Evolutionary conservation across 2,329 filamentous ascomycete species (phyloP).

Genomic region (Stagonosporopsis tanaceti): DNA sequence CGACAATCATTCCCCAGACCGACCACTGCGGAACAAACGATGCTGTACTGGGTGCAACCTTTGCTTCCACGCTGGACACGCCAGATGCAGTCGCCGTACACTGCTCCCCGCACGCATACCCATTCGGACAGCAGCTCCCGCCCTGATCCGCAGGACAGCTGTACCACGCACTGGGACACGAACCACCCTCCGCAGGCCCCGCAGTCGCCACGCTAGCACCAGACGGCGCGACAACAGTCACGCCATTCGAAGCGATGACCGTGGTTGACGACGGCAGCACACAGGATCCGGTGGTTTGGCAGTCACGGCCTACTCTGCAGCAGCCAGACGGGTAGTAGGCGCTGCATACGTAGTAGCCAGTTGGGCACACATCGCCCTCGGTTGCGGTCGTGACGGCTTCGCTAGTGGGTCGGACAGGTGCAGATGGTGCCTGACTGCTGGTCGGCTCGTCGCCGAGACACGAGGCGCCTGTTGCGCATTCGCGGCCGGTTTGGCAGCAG

Average conservation of each 20-base stretch:
- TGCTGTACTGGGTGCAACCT: slow-evolving; percentile 51
- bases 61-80: slow-evolving; percentile 38
- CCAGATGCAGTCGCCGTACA: slow-evolving; percentile 46
- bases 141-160: slow-evolving; percentile 70
- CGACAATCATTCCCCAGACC: slow-evolving; percentile 40
- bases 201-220: slow-evolving; percentile 54
- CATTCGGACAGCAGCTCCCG: slow-evolving; percentile 84
- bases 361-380: slow-evolving; percentile 73
- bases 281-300: slow-evolving; percentile 77
- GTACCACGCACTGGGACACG: slow-evolving; percentile 82
- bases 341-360: slow-evolving; percentile 89
- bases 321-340: slow-evolving; percentile 84
- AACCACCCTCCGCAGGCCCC: slow-evolving; percentile 50
- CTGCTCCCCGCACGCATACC: slow-evolving; percentile 46
- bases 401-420: slow-evolving; percentile 55
- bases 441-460: slow-evolving; percentile 48
- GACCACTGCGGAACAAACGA: slow-evolving; percentile 36
- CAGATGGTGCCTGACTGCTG: slow-evolving; percentile 48
- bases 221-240: slow-evolving; percentile 73
- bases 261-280: slow-evolving; percentile 68
- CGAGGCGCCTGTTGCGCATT: slow-evolving; percentile 51
- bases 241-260: slow-evolving; percentile 69
- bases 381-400: slow-evolving; percentile 64
- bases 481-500: slow-evolving; percentile 57
- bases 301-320: slow-evolving; percentile 87